Evolutionary conservation across 225 moss, liverwort and hornwort genomes (phyloP).

Genomic region (Physcomitrellopsis africana): DNA sequence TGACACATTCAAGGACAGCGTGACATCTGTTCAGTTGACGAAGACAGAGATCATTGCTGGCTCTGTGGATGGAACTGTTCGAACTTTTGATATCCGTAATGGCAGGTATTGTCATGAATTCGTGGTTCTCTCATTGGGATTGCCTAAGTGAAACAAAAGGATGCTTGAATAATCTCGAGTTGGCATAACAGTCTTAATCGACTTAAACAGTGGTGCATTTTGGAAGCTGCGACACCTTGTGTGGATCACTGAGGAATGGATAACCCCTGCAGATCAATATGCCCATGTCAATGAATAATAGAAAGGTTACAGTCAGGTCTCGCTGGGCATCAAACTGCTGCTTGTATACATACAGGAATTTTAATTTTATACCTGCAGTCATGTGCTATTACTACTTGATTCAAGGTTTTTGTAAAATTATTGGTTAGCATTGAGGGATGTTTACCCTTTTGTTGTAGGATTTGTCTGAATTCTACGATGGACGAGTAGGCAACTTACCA

Average conservation of each 20-base stretch:
- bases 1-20: conserved; percentile 88
- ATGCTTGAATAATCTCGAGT: too few relatives aligned
- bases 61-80: conserved; percentile 94
- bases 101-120: conserved; percentile 61
- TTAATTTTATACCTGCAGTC: neutral
- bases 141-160: too few relatives aligned
- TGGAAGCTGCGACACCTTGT: too few relatives aligned
- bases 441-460: neutral
- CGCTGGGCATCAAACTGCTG: too few relatives aligned
- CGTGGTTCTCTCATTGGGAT: too few relatives aligned
- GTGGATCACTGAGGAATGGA: too few relatives aligned
- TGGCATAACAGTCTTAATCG: too few relatives aligned
- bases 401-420: neutral
- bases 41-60: conserved; percentile 90
- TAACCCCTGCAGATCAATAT: too few relatives aligned
- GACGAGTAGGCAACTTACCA: neutral
- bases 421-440: conserved; percentile 1
- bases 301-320: too few relatives aligned
- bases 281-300: too few relatives aligned
- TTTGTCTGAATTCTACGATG: neutral
- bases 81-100: conserved; percentile 91
- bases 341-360: neutral
- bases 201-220: too few relatives aligned
- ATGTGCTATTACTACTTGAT: too few relatives aligned
- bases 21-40: conserved; percentile 88